phyloP scores from a whole-genome alignment of 805 yeast genomes.

The Saccharomycopsis sp. region DNA sequence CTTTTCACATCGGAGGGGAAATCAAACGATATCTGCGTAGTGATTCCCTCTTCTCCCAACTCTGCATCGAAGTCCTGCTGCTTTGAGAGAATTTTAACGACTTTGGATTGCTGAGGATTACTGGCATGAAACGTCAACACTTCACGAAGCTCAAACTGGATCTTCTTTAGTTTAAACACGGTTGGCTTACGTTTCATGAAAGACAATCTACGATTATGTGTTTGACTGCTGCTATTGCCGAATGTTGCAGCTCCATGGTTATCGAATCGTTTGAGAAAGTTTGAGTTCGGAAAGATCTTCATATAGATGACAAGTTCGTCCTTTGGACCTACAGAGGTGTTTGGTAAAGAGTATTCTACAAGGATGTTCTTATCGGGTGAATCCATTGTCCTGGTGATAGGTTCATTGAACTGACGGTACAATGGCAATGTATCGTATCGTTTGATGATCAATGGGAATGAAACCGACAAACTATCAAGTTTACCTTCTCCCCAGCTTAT shows the following conservation, averaged over 20 bases:
- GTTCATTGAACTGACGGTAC: conserved; percentile 48
- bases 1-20: conserved; percentile 18
- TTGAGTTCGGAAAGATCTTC: conserved; percentile 36
- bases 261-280: conserved; percentile 9
- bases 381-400: conserved; percentile 36
- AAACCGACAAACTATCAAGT: conserved; percentile 23
- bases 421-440: conserved; percentile 52
- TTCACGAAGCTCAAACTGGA: conserved; percentile 46
- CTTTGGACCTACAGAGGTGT: conserved; percentile 51
- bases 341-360: conserved; percentile 41
- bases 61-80: conserved; percentile 28
- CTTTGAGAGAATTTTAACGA: conserved; percentile 37
- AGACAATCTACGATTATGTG: conserved; percentile 21
- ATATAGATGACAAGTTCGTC: conserved; percentile 39
- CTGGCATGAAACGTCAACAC: conserved; percentile 47
- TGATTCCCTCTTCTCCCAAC: conserved; percentile 28
- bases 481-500: conserved; percentile 21
- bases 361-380: conserved; percentile 45
- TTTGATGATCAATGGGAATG: conserved; percentile 49
- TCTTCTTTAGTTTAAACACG: conserved; percentile 36
- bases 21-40: conserved; percentile 21
- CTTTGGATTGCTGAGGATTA: conserved; percentile 37
- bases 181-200: conserved; percentile 20
- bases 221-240: conserved; percentile 17
- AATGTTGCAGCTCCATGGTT: conserved; percentile 11